These are phyloP conservation scores for Peniophora sp. DNA, from an alignment of 1,284 basidiomycete species.

Conservation along the genomic window DNA sequence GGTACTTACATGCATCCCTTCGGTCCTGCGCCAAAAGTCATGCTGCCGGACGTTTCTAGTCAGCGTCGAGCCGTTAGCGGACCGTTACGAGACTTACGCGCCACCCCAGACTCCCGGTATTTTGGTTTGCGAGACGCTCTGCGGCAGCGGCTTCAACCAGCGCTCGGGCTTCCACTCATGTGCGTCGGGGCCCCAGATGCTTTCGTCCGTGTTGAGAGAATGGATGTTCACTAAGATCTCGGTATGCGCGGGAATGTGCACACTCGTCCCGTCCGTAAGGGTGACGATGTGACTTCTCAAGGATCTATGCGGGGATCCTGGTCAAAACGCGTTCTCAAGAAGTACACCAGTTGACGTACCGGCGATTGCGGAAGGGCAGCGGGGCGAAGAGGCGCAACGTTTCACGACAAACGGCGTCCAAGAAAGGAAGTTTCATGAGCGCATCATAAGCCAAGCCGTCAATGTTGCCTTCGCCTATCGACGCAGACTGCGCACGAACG, in stretches of 20 bases:
- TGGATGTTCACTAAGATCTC: constrained; percentile 18
- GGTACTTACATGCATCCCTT: constrained; percentile 2
- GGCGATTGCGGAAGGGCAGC: background rate
- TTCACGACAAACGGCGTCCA: constrained; percentile 26
- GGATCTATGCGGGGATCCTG: background rate
- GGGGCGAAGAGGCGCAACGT: constrained; percentile 14
- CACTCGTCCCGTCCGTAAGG: background rate
- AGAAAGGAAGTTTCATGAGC: constrained; percentile 23
- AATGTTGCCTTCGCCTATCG: background rate
- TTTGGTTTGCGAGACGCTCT: background rate
- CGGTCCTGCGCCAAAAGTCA: constrained; percentile 5
- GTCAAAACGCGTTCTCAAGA: background rate
- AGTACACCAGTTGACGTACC: background rate
- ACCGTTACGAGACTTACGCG: background rate
- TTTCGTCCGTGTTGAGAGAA: constrained; percentile 20
- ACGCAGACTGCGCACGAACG: constrained; percentile 2
- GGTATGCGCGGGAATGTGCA: too few species aligned
- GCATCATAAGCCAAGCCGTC: constrained; percentile 18
- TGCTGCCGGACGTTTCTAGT: background rate
- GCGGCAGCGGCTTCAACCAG: constrained; percentile 15
- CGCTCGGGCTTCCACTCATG: constrained; percentile 23
- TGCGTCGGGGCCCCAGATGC: constrained; percentile 23
- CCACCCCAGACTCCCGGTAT: constrained; percentile 5
- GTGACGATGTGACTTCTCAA: constrained; percentile 8
- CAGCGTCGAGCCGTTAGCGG: too few species aligned